phyloP scores from a whole-genome alignment of 352 stramenopile species.

The Globisporangium viniferum region DNA sequence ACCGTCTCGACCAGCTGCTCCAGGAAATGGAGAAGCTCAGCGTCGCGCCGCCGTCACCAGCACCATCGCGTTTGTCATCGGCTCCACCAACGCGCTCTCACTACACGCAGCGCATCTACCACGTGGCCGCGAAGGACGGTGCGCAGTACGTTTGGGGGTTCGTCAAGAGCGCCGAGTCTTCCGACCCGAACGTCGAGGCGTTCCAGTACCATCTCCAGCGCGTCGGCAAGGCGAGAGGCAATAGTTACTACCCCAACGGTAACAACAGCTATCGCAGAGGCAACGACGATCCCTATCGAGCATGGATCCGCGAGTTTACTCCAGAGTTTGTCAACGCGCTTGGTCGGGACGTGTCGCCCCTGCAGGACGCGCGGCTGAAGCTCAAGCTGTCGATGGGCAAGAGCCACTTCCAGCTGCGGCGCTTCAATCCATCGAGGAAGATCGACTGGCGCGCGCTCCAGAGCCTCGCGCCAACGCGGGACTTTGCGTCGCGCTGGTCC shows the following conservation, averaged over 20 bases:
- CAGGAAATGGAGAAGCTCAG: constrained; percentile 4
- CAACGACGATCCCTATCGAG: neutral
- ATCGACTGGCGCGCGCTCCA: neutral
- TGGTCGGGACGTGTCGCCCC: neutral
- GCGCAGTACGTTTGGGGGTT: neutral
- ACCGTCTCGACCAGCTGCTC: neutral
- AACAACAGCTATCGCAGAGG: neutral
- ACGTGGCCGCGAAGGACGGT: constrained; percentile 1
- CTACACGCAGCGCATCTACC: constrained; percentile 6
- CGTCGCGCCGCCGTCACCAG: neutral
- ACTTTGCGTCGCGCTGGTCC: constrained; percentile 14
- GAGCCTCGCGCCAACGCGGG: neutral
- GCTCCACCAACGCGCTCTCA: neutral
- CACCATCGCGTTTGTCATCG: neutral
- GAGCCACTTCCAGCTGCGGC: neutral
- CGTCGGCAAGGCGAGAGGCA: neutral
- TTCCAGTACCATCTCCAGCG: constrained; percentile 6
- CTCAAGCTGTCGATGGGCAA: constrained; percentile 2
- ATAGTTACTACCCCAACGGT: neutral
- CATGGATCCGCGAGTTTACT: neutral
- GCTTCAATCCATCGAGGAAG: neutral
- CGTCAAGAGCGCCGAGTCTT: neutral
- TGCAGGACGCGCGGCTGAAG: neutral
- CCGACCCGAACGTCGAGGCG: neutral
- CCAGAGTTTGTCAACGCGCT: neutral